A percentile compares a stretch with the other conserved stretches of the same genome.
Conservation (phyloP, 345 rosid genomes). For the Eucalyptus dawsonii region DNA sequence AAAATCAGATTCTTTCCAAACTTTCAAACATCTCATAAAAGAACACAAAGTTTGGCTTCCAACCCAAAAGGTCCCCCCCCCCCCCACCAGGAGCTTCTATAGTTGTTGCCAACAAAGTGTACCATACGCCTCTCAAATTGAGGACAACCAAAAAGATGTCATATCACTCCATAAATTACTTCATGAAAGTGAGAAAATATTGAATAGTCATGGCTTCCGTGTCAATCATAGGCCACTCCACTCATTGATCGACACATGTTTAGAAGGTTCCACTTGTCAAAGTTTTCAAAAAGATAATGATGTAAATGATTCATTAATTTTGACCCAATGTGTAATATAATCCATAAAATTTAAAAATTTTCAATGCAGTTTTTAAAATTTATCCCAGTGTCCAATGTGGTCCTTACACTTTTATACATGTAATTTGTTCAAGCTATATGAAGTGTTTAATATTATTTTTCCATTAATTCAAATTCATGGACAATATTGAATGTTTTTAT, state of each 20-base stretch:
- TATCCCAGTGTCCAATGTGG: too few relatives aligned
- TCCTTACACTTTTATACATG: too few relatives aligned
- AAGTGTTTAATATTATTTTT: too few relatives aligned
- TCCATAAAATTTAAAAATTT: too few relatives aligned
- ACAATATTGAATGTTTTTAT: too few relatives aligned
- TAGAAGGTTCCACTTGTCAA: neutral
- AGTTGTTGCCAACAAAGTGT: neutral
- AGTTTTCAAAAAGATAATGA: neutral
- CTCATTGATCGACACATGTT: neutral
- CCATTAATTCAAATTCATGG: too few relatives aligned
- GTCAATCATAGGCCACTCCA: neutral
- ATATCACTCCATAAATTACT: neutral
- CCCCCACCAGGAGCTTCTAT: neutral
- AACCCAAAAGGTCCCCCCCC: neutral
- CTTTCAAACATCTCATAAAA: neutral
- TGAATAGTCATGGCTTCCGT: neutral
- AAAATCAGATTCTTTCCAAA: neutral
- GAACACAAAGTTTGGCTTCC: neutral
- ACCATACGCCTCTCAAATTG: neutral
- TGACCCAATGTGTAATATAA: too few relatives aligned
- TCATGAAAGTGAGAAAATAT: neutral
- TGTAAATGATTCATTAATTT: too few relatives aligned
- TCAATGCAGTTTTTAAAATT: too few relatives aligned
- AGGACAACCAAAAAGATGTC: accelerated
- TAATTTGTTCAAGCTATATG: too few relatives aligned